Evolutionary conservation across 768 basidiomycete genomes (phyloP).

Genomic region (Myochromella boudieri): DNA sequence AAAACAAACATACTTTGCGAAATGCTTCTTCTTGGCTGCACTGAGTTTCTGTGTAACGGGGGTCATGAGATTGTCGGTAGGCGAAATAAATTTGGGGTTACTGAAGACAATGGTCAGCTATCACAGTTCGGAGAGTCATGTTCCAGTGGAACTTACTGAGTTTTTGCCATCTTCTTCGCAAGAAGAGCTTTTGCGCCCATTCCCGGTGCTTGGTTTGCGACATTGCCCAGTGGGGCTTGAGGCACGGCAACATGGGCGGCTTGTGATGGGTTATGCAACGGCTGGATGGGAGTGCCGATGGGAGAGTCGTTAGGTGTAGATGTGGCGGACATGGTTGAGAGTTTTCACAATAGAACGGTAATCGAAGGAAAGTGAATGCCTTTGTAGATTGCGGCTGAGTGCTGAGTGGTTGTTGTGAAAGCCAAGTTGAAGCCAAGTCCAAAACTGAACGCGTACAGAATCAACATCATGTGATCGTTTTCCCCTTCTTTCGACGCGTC

Average conservation of each 20-base stretch:
- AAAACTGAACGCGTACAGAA: slow-evolving; percentile 13
- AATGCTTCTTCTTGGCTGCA: slow-evolving; percentile 92
- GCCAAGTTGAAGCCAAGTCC: neutral
- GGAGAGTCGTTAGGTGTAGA: slow-evolving; percentile 71
- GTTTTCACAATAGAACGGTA: slow-evolving; percentile 1
- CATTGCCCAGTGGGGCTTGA: slow-evolving; percentile 76
- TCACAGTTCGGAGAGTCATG: slow-evolving; percentile 8
- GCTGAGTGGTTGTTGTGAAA: neutral
- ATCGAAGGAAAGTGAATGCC: neutral
- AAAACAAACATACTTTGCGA: slow-evolving; percentile 65
- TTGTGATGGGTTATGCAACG: slow-evolving; percentile 83
- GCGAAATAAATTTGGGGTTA: slow-evolving; percentile 87
- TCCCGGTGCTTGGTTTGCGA: slow-evolving; percentile 56
- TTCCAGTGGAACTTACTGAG: slow-evolving; percentile 54
- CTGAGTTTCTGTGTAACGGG: slow-evolving; percentile 91
- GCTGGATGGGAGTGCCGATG: slow-evolving; percentile 60
- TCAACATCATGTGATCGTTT: slow-evolving; percentile 16
- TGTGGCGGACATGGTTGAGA: slow-evolving; percentile 47
- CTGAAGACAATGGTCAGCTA: slow-evolving; percentile 36
- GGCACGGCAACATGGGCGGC: slow-evolving; percentile 78
- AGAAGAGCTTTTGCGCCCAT: slow-evolving; percentile 91
- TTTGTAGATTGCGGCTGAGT: neutral
- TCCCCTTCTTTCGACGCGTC: slow-evolving; percentile 3
- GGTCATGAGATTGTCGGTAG: slow-evolving; percentile 94
- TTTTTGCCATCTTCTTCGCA: slow-evolving; percentile 91